Base-by-base conservation (phyloP, 2,329 filamentous ascomycete species). In the Karstenula rhodostoma region DNA sequence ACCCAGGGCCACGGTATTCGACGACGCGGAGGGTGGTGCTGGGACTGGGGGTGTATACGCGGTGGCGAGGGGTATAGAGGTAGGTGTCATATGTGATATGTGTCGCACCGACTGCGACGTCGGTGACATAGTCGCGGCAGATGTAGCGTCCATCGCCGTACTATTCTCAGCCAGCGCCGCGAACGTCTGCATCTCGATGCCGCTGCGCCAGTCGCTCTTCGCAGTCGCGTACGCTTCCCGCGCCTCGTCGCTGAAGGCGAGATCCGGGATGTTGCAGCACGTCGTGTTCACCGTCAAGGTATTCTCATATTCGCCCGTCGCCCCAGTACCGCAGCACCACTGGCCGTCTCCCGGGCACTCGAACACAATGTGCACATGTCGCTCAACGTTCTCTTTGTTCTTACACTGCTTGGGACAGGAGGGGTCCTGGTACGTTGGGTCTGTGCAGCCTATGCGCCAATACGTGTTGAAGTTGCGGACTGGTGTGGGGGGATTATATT, bases 381-480 rank as follows among this genome's bases (percentile, higher is more conserved):
- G 27, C 8, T 55, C 32, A 8, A 27, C 46, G 29, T 47, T 44
- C 19, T 44, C 59, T 35, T 55, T 22, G n/a, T 59, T 57, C n/a
- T 44, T 57, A 40, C 61, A 65, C 27, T 65, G 58, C 32, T 58
- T 57, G 7, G 63, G 52, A 43, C 65, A 67, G 12, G 57, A 44
- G 1, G 57, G 42, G 33, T 64, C 59, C 9, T 59, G 23, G 29
- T 54, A 61, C 6, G 61, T 65, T 12, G 49, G 56, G 50, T 66
- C 63, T 4, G 65, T 67, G 43, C 63, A 67, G 5, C 57, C 65
- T 15, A 61, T 54, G 17, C 59, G 57, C 63, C 65, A 64, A 50
- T 56, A 65, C 10, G 58, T 29, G 27, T 67, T 65, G 35, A 54
- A 58, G 25, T 40, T 25, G 9, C 23, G 17, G 8, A 40, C 32